phyloP scores from a whole-genome alignment of 306 rosid species.

The Malus fusca region DNA sequence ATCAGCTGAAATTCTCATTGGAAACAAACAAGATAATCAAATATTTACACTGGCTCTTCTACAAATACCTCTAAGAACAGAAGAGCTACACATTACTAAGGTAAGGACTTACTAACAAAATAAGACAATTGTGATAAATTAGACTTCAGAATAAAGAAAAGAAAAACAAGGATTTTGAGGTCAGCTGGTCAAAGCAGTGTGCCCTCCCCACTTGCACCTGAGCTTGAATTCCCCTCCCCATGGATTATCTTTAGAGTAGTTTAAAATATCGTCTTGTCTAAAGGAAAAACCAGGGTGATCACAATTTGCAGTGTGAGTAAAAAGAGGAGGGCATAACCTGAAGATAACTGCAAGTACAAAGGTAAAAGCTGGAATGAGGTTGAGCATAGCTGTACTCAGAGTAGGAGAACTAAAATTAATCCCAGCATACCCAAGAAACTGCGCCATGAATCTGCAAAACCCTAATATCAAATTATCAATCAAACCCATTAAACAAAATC shows the following conservation, averaged over 20 bases:
- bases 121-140: not conserved
- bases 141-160: not conserved
- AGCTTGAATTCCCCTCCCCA: not conserved
- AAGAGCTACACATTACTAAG: not conserved
- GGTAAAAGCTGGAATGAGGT: slow-evolving; percentile 71
- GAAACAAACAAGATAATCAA: not conserved
- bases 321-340: slow-evolving; percentile 27
- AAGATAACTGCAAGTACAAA: slow-evolving; percentile 56
- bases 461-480: not conserved
- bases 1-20: not conserved
- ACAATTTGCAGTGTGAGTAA: not conserved
- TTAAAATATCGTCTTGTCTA: not conserved
- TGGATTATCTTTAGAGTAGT: not conserved
- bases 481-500: slow-evolving; percentile 1
- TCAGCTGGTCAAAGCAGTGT: not conserved
- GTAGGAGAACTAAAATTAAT: slow-evolving; percentile 65
- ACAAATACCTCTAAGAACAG: not conserved
- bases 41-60: not conserved
- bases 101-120: not conserved
- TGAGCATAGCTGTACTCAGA: slow-evolving; percentile 66
- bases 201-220: not conserved
- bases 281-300: not conserved
- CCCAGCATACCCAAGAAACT: slow-evolving; percentile 64
- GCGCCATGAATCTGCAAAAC: slow-evolving; percentile 33
- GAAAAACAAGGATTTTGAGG: not conserved